Percentiles rank a stretch among this genome's conserved stretches.
phyloP scores from a whole-genome alignment of 352 stramenopile genomes.

The Phytophthora aleatoria region DNA sequence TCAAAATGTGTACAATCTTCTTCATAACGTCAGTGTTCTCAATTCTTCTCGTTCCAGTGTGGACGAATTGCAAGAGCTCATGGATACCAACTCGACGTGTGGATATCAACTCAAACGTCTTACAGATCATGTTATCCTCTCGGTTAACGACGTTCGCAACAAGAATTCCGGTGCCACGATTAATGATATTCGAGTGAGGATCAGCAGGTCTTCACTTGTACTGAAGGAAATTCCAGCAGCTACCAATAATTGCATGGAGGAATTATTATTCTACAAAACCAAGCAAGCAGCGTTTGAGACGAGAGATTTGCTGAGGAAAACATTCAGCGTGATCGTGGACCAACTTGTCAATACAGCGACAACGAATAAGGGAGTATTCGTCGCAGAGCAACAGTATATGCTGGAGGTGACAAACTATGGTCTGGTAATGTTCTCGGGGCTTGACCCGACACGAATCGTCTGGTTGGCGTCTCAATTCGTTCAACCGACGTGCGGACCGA shows the following conservation, averaged over 20 bases:
- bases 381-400: conserved; percentile 16
- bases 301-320: conserved; percentile 30
- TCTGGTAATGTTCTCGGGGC: conserved; percentile 14
- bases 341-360: conserved; percentile 19
- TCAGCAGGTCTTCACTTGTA: conserved; percentile 20
- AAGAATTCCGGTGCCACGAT: conserved; percentile 12
- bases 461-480: conserved; percentile 32
- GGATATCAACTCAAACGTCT: conserved; percentile 27
- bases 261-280: conserved; percentile 25
- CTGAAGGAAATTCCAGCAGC: conserved; percentile 21
- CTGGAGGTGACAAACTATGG: conserved; percentile 21
- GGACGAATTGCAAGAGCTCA: conserved; percentile 21
- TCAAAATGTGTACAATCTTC: conserved; percentile 21
- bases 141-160: conserved; percentile 14
- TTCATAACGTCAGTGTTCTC: conserved; percentile 8
- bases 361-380: conserved; percentile 17
- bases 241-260: conserved; percentile 34
- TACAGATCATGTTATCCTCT: conserved; percentile 24
- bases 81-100: conserved; percentile 28
- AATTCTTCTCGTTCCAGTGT: conserved; percentile 16
- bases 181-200: conserved; percentile 22
- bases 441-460: conserved; percentile 27
- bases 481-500: conserved; percentile 29
- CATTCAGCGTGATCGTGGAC: conserved; percentile 29
- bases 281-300: conserved; percentile 26